These are phyloP conservation scores for Aspergillus olivimuriae DNA, from an alignment of 495 filamentous ascomycete genomes.

Conservation along the genomic window DNA sequence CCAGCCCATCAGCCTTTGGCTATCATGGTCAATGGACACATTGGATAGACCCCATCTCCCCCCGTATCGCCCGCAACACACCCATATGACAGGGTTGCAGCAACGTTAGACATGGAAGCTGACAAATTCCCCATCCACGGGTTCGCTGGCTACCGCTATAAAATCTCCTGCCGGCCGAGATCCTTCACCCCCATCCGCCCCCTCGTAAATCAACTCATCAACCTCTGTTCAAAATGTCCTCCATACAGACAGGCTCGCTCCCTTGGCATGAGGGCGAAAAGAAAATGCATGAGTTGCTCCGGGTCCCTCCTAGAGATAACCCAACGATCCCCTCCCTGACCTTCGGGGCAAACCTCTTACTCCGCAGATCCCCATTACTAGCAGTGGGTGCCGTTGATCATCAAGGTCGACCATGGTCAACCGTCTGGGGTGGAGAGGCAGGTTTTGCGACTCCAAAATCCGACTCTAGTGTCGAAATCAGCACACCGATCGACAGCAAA, in stretches of 20 bases:
- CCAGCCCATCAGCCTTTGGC: too few relatives aligned
- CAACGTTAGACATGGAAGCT: too few relatives aligned
- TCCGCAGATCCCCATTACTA: conserved; percentile 54
- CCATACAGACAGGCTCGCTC: conserved; percentile 27
- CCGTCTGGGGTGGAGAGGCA: conserved; percentile 63
- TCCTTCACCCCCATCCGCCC: too few relatives aligned
- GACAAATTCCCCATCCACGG: too few relatives aligned
- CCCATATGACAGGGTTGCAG: too few relatives aligned
- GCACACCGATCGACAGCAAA: conserved; percentile 47
- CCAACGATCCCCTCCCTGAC: conserved; percentile 55
- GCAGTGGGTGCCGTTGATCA: conserved; percentile 64
- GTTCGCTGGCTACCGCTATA: too few relatives aligned
- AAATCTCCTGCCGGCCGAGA: too few relatives aligned
- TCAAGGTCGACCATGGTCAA: conserved; percentile 63
- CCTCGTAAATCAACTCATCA: too few relatives aligned
- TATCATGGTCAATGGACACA: too few relatives aligned
- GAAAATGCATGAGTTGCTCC: conserved; percentile 40
- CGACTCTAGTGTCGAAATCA: conserved; percentile 51
- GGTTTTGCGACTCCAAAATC: conserved; percentile 58
- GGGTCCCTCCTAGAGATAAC: conserved; percentile 46
- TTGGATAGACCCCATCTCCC: too few relatives aligned
- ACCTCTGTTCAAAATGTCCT: conserved; percentile 36
- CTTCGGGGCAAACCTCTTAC: conserved; percentile 43
- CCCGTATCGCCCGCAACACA: too few relatives aligned
- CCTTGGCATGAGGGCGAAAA: conserved; percentile 50